Percentiles rank a stretch among this genome's conserved stretches.
Evolutionary conservation across 495 filamentous ascomycete species (phyloP).

Genomic region (Bacidia rubella): DNA sequence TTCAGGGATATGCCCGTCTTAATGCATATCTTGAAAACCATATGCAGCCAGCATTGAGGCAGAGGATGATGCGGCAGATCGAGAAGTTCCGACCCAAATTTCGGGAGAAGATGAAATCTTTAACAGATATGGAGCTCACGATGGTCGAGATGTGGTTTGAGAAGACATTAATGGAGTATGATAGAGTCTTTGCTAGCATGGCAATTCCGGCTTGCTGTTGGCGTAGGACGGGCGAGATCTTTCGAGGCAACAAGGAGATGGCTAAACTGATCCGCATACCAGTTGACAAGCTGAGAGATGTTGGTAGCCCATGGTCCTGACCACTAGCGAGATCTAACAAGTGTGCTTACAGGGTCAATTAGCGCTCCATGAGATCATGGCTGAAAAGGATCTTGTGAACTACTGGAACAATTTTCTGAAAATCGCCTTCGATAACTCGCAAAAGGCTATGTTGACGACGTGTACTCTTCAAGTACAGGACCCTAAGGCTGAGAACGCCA

Average conservation of each 20-base stretch:
- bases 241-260: constrained; percentile 97
- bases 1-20: constrained; percentile 83
- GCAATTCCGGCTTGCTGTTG: constrained; percentile 96
- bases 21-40: constrained; percentile 83
- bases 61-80: constrained; percentile 80
- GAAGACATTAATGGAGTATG: constrained; percentile 84
- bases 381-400: constrained; percentile 82
- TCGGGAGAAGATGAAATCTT: constrained; percentile 77
- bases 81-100: constrained; percentile 92
- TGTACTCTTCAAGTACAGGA: constrained; percentile 84
- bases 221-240: constrained; percentile 94
- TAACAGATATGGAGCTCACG: constrained; percentile 86
- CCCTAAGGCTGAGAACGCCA: constrained; percentile 51
- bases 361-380: constrained; percentile 88
- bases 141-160: constrained; percentile 99
- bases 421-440: constrained; percentile 93
- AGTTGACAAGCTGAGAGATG: constrained; percentile 80
- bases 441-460: constrained; percentile 92
- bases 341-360: constrained; percentile 62
- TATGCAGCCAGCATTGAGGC: constrained; percentile 60
- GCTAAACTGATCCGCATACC: constrained; percentile 90
- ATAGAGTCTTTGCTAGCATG: constrained; percentile 98
- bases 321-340: background rate
- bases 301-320: constrained; percentile 32
- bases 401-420: constrained; percentile 99